A percentile compares a stretch with the other conserved stretches of the same genome.
Evolutionary conservation across 805 yeast species (phyloP).

Genomic region (Tetrapisispora pingtungensis): DNA sequence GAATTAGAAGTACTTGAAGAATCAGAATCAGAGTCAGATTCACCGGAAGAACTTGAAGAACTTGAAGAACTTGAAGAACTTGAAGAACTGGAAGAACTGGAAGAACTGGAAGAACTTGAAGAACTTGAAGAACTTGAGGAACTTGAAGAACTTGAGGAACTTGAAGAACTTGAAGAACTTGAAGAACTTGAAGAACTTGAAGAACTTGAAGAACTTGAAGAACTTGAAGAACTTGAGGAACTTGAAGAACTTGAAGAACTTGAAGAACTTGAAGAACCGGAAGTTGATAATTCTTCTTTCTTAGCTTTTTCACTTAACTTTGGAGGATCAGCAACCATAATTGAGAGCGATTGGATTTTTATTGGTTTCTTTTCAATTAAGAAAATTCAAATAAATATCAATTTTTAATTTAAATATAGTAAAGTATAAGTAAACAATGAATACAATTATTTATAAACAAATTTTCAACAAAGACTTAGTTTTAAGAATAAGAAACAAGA

Average conservation of each 20-base stretch:
- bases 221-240: constrained; percentile 9
- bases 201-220: constrained; percentile 11
- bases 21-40: constrained; percentile 7
- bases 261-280: constrained; percentile 3
- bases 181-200: constrained; percentile 9
- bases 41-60: constrained; percentile 12
- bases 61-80: constrained; percentile 1
- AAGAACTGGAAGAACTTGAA: constrained; percentile 1
- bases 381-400: too few species aligned
- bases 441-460: too few species aligned
- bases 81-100: constrained; percentile 1
- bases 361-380: too few species aligned
- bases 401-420: too few species aligned
- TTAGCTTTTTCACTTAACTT: constrained; percentile 22
- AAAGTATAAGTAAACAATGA: too few species aligned
- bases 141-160: constrained; percentile 3
- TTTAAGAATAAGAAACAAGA: neutral
- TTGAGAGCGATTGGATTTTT: neutral
- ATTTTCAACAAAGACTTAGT: neutral
- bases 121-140: neutral
- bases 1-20: constrained; percentile 10
- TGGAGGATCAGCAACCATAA: constrained; percentile 14
- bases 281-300: constrained; percentile 11
- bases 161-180: constrained; percentile 4
- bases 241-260: constrained; percentile 8